Conservation (phyloP, 768 basidiomycete genomes). For the Piloderma croceum region DNA sequence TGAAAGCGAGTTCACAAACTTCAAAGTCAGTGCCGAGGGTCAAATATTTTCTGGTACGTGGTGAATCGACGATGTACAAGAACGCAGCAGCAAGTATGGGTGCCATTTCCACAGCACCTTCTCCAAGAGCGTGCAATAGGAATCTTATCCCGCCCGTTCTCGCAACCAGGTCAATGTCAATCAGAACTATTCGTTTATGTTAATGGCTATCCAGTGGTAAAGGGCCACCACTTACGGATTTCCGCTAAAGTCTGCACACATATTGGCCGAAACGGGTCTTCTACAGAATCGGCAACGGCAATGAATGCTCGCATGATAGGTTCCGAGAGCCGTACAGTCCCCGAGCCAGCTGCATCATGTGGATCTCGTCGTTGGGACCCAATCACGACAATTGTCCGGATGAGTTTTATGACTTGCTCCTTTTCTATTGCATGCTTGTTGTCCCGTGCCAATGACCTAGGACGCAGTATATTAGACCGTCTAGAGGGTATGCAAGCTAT, state of each 20-base stretch:
- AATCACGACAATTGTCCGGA: slow-evolving; percentile 76
- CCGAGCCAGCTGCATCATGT: slow-evolving; percentile 23
- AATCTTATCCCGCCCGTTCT: slow-evolving; percentile 81
- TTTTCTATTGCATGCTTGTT: slow-evolving; percentile 79
- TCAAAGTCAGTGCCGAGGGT: slow-evolving; percentile 84
- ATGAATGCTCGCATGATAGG: slow-evolving; percentile 84
- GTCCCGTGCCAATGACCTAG: slow-evolving; percentile 79
- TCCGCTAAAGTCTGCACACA: slow-evolving; percentile 86
- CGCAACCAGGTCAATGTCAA: slow-evolving; percentile 80
- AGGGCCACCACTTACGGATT: slow-evolving; percentile 76
- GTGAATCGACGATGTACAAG: slow-evolving; percentile 79
- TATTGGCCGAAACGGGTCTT: slow-evolving; percentile 81
- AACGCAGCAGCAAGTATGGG: slow-evolving; percentile 77
- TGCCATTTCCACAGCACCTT: slow-evolving; percentile 80
- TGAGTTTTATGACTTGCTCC: slow-evolving; percentile 87
- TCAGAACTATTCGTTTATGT: slow-evolving; percentile 52
- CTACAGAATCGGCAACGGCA: slow-evolving; percentile 86
- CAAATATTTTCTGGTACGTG: slow-evolving; percentile 72
- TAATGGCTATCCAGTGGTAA: no score
- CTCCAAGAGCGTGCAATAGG: slow-evolving; percentile 81
- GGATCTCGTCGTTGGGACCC: slow-evolving; percentile 54
- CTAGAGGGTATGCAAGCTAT: no score
- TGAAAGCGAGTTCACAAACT: slow-evolving; percentile 37
- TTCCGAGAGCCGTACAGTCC: slow-evolving; percentile 57
- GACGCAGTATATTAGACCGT: slow-evolving; percentile 7